Base-by-base conservation (phyloP, 2,329 filamentous ascomycete species). In the Zymoseptoria brevis region DNA sequence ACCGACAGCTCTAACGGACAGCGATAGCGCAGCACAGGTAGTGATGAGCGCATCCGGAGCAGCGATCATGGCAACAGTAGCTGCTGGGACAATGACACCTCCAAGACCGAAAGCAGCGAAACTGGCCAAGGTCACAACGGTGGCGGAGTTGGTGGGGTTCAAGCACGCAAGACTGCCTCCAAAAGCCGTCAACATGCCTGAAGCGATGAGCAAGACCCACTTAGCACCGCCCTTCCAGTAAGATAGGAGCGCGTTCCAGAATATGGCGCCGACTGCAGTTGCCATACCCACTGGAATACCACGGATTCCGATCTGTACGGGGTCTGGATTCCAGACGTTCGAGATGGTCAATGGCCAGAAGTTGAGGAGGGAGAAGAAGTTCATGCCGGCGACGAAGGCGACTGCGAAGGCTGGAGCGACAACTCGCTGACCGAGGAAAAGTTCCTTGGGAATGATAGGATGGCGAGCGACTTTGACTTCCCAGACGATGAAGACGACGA, bases 271-370 rank as follows among this genome's bases (percentile, higher is more conserved):
- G 2, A 19, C 85, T 21, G 87, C 76, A 62, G 87, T 85, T 19
- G 80, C 79, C 58, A 87, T 81, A 2, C 82, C 85, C 61, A 87
- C 79, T 1, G 85, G 84, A 3, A 88, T 70, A 52, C 82, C 83
- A 57, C 85, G 80, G 57, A 87, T 72, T 9, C 86, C 86, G 55
- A 87, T 80, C 21, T 77, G 79, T 13, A 85, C 71, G 0, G 84
- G 84, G 58, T 86, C 81, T 62, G 87, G 82, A 41, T 81, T 81
- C 67, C 85, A 87, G 2, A 86, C 80, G 60, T 84, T 85, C 71
- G 81, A 83, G 1, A 82, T 80, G 68, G 86, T 80, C 0, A 82
- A 82, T 11, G 82, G 82, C 83, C 83, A 86, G 67, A 86, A 83
- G 68, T 81, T 76, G 26, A 81, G 68, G 7, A 74, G 61, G 53